Evolutionary conservation across 2,329 filamentous ascomycete species (phyloP).

Genomic region (Penicillium olsonii): DNA sequence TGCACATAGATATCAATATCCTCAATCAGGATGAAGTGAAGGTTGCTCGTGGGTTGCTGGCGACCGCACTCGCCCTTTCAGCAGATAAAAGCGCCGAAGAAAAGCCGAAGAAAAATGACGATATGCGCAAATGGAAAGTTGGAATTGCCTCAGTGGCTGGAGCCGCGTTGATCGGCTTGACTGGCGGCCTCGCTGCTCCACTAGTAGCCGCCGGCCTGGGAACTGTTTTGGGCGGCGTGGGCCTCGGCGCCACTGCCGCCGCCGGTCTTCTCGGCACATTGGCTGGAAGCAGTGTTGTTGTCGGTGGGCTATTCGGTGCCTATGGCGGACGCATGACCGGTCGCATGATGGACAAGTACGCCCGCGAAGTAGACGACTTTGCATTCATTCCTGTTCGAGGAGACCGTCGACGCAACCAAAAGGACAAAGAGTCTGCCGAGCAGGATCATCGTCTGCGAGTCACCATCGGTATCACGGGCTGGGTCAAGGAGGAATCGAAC

Average conservation of each 20-base stretch:
- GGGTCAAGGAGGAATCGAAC: constrained; percentile 71
- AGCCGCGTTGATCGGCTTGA: constrained; percentile 81
- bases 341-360: constrained; percentile 86
- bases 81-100: constrained; percentile 76
- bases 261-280: constrained; percentile 78
- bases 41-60: constrained; percentile 72
- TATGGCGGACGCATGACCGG: constrained; percentile 81
- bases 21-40: constrained; percentile 73
- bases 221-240: constrained; percentile 73
- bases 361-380: constrained; percentile 84
- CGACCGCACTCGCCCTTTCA: constrained; percentile 74
- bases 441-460: constrained; percentile 72
- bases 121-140: constrained; percentile 74
- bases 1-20: constrained; percentile 66
- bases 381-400: constrained; percentile 75
- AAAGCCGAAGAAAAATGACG: constrained; percentile 66
- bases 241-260: constrained; percentile 71
- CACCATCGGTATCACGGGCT: constrained; percentile 81
- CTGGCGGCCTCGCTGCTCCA: constrained; percentile 75
- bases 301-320: constrained; percentile 88
- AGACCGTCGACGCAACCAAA: constrained; percentile 43
- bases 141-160: constrained; percentile 85
- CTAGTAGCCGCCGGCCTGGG: constrained; percentile 79
- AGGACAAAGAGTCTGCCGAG: constrained; percentile 42
- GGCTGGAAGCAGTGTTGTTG: constrained; percentile 74